Conservation (phyloP, 305 asterid species). For the Fraxinus albicans region DNA sequence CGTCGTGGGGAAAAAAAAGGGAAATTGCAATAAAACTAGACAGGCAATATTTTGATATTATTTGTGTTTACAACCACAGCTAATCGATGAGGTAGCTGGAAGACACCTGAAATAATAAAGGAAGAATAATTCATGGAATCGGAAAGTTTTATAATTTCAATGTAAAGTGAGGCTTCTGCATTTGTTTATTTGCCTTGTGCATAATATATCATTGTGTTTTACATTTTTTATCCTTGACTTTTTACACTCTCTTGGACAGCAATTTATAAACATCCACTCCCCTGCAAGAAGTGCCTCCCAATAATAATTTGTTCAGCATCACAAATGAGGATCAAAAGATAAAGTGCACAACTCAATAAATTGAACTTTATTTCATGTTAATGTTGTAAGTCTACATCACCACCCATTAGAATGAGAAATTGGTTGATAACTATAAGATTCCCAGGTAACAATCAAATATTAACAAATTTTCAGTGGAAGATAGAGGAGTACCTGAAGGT, state of each 20-base stretch:
- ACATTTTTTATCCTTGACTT: not conserved
- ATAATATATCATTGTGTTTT: not conserved
- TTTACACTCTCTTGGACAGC: not conserved
- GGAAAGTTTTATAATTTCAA: not conserved
- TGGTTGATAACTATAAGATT: not conserved
- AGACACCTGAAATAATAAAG: not conserved
- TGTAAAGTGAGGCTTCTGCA: not conserved
- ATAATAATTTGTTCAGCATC: not conserved
- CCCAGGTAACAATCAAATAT: not conserved
- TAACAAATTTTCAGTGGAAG: slow-evolving; percentile 5
- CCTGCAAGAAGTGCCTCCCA: not conserved
- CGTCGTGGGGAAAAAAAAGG: not conserved
- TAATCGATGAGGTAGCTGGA: not conserved
- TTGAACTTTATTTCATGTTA: not conserved
- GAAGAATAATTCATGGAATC: not conserved
- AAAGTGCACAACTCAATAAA: not conserved
- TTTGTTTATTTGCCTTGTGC: not conserved
- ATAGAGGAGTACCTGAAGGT: slow-evolving; percentile 39
- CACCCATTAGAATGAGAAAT: not conserved
- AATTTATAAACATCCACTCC: not conserved
- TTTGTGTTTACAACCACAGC: not conserved
- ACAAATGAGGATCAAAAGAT: not conserved
- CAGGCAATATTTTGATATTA: not conserved
- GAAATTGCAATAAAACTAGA: not conserved
- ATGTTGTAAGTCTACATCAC: not conserved